Percentiles rank a stretch among this genome's conserved stretches.
These are phyloP conservation scores for Talaromyces rugulosus DNA, from an alignment of 2,329 filamentous ascomycete species.

Conservation along the genomic window DNA sequence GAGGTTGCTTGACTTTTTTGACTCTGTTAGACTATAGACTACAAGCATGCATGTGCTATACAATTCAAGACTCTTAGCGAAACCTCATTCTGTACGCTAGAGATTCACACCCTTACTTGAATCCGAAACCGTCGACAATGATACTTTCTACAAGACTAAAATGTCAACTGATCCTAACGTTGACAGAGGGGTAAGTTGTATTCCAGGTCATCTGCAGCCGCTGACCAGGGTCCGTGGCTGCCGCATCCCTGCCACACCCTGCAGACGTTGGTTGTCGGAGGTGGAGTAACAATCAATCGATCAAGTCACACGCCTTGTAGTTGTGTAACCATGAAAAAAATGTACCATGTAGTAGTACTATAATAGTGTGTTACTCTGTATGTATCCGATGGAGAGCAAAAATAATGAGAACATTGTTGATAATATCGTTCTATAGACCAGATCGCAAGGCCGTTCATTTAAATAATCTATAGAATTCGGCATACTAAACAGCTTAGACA, in stretches of 20 bases:
- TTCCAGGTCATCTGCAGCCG: neutral
- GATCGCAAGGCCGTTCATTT: no score
- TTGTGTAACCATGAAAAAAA: neutral
- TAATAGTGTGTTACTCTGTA: no score
- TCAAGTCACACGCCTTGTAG: neutral
- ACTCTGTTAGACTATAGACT: conserved; percentile 9
- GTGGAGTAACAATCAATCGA: neutral
- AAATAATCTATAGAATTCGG: no score
- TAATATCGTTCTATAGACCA: no score
- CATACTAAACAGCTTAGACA: no score
- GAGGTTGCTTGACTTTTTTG: conserved; percentile 16
- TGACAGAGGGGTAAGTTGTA: neutral
- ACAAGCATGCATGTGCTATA: neutral
- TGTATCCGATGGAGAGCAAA: neutral
- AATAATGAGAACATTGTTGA: neutral
- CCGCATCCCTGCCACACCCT: neutral
- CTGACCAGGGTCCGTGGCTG: neutral
- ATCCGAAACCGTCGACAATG: neutral
- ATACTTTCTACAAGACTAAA: neutral
- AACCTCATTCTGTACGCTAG: neutral
- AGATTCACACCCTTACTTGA: neutral
- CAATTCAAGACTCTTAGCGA: neutral
- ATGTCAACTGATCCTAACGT: neutral
- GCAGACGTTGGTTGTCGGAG: neutral
- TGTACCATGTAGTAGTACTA: no score